Evolutionary conservation across 148 eudicot species (phyloP), one percentile per base, ranked within the genome.

Genomic region (Hydrangea macrophylla): DNA sequence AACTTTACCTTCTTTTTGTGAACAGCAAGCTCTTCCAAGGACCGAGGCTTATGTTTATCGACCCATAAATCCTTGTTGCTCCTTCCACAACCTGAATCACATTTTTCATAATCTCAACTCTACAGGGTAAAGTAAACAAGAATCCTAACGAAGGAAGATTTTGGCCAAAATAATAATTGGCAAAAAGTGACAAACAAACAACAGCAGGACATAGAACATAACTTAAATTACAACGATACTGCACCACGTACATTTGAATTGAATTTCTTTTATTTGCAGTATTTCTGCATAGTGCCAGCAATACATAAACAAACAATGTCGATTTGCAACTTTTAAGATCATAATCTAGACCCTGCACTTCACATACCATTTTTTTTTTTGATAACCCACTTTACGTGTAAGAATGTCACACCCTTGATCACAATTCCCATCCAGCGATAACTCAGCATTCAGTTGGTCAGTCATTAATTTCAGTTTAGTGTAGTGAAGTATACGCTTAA

Each of bases 1-100:
- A 11, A 24, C 7, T 59, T 59, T 73, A 94, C 98, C 96, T 94
- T 94, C 88, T 90, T 94, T 75, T 88, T 94, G 64, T 94, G 90
- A 75, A 94, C 96, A 35, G 88, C 88, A 15, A 94, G 91, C 73
- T 88, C 98, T 60, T 82, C 97, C 70, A 94, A 65, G 68, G 84
- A 79, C 58, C 31, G 65, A 13, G 98, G 98, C 58, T 69, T 88
- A 74, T 94, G 81, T 72, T 88, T 94, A 72, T 86, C 92, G 18
- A 94, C 92, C 98, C 97, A 94, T 18, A 81, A 74, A 60, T 82
- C 92, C 55, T 61, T 57, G 6, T 67, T 66, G 45, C 64, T 72
- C 74, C 77, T 78, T 73, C 70, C 61, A 66, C n/a, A 60, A 73
- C 86, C 98, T 90, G 69, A 69, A 60, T 63, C 48, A 59, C 27